A percentile compares a stretch with the other conserved stretches of the same genome.
Conservation (phyloP, 352 stramenopile genomes). For the Pythium coloratum region DNA sequence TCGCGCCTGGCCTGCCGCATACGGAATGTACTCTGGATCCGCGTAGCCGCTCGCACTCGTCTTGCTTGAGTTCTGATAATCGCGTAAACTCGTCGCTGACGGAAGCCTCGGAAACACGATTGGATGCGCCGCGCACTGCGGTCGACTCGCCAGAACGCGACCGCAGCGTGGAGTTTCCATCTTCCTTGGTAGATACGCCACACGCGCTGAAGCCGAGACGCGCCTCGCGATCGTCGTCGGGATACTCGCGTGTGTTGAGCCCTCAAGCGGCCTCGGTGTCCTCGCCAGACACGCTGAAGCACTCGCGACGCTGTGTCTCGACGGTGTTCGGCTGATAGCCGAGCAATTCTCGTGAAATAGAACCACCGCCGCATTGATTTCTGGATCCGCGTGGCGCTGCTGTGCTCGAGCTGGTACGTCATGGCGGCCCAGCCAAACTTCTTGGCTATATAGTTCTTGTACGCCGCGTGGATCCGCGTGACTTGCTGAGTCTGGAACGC, state of each 20-base stretch:
- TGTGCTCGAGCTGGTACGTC: conserved; percentile 37
- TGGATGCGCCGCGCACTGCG: conserved; percentile 33
- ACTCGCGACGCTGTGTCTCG: conserved; percentile 25
- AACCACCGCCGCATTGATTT: conserved; percentile 30
- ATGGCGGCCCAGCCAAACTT: conserved; percentile 67
- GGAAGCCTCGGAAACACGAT: conserved; percentile 21
- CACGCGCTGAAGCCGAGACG: conserved; percentile 32
- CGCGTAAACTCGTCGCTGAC: conserved; percentile 29
- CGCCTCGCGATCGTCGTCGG: neutral
- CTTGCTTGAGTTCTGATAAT: conserved; percentile 28
- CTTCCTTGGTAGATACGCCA: conserved; percentile 38
- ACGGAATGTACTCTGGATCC: conserved; percentile 52
- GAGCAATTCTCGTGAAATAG: conserved; percentile 27
- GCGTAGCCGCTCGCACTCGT: conserved; percentile 36
- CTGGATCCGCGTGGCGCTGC: conserved; percentile 47
- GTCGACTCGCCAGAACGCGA: conserved; percentile 18
- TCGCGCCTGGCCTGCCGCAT: conserved; percentile 28
- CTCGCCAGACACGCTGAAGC: conserved; percentile 34
- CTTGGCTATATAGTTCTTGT: conserved; percentile 57
- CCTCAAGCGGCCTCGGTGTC: conserved; percentile 18
- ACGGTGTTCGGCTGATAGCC: conserved; percentile 12
- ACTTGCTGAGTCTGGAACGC: conserved; percentile 25
- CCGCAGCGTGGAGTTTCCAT: conserved; percentile 4
- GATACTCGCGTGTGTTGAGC: neutral
- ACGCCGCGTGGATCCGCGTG: conserved; percentile 43